Base-by-base conservation (phyloP, 805 yeast species). In the Candida orba region DNA sequence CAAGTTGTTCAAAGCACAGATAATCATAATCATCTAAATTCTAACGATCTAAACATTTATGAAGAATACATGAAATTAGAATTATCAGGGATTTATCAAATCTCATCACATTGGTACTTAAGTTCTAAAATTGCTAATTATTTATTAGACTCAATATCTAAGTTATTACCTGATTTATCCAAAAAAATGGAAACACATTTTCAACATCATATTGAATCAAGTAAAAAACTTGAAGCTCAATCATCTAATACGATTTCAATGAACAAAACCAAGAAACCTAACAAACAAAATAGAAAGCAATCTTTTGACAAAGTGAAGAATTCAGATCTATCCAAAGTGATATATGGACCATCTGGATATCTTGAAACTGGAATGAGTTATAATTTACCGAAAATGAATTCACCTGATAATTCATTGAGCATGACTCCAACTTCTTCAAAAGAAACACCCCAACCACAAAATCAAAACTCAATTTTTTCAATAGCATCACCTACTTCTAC, bases 51-150 rank as follows among this genome's bases (percentile, higher is more conserved):
- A 38, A 66, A 63, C 14, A 62, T 66, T 7, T 72, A 70, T 50
- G 64, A 70, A 23, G 76, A 75, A 47, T 75, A 73, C 47, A 68
- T 75, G 48, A 72, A 71, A 48, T 55, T 75, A 23, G 75, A 75
- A 39, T 57, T 75, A 14, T 69, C 72, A 13, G 76, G 78, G 7
- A 69, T 73, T 13, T 67, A 64, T 41, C 72, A 73, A 41, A 72
- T 75, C 17, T 71, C 78, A 3, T 51, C 64, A n/a, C 78, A 74
- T 49, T 75, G 78, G 76, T 65, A 68, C 24, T 52, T 75, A 24
- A 71, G 79, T 12, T 66, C 71, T 6, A 74, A 72, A 48, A 56
- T 75, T 40, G 67, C 69, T 8, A 65, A 59, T 31, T 76, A 75
- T 49, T 66, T 75, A 30, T 63, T 68, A 49, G 79, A 74, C 14